Evolutionary conservation across 257 asterid species (phyloP).

Genomic region (Solanum pinnatisectum): DNA sequence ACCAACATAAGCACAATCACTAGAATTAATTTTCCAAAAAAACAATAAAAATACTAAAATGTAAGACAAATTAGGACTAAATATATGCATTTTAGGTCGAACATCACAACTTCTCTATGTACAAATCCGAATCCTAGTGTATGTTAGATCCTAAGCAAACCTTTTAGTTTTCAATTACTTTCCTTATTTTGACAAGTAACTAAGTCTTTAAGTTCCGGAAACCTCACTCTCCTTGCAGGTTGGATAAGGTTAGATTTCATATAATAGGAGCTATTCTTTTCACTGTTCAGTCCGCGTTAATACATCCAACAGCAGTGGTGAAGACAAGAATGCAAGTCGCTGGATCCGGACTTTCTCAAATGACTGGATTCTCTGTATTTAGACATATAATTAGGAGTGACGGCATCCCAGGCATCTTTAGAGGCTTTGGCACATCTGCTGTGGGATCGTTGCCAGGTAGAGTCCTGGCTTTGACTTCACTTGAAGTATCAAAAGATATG

Average conservation of each 20-base stretch:
- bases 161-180: background rate
- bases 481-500: conserved; percentile 74
- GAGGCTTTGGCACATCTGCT: conserved; percentile 93
- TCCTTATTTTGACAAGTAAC: background rate
- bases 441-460: conserved; percentile 93
- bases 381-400: conserved; percentile 43
- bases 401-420: conserved; percentile 62
- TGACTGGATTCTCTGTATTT: conserved; percentile 58
- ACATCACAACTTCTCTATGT: no score
- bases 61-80: no score
- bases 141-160: no score
- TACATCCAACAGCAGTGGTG: conserved; percentile 86
- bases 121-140: no score
- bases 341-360: conserved; percentile 43
- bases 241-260: conserved; percentile 85
- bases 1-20: no score
- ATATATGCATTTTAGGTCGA: no score
- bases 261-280: conserved; percentile 82
- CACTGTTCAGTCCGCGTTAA: conserved; percentile 74
- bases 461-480: conserved; percentile 80
- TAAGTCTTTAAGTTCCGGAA: background rate
- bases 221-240: conserved; percentile 23
- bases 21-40: no score
- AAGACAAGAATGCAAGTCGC: conserved; percentile 97
- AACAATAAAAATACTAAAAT: no score